Percentiles rank a stretch among this genome's conserved stretches.
phyloP scores from a whole-genome alignment of 352 stramenopile genomes.

The Blastocystis sp. region DNA sequence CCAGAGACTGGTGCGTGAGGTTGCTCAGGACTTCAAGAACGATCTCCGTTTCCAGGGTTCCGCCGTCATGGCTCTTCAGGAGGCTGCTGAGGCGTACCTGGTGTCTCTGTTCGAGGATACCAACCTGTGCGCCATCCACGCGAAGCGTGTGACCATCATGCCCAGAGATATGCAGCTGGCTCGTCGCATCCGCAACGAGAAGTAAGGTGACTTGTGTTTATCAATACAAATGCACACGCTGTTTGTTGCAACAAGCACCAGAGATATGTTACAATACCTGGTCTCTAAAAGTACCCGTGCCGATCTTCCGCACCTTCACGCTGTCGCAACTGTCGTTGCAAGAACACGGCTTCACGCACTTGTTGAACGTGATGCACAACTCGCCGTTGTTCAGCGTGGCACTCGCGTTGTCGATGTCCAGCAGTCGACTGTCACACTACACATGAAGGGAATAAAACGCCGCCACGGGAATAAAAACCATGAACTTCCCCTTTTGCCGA shows the following conservation, averaged over 20 bases:
- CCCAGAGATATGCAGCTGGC: slow-evolving; percentile 90
- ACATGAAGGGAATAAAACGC: background rate
- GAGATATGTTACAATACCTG: background rate
- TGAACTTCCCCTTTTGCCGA: slow-evolving; percentile 4
- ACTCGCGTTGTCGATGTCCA: slow-evolving; percentile 14
- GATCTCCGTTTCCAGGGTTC: slow-evolving; percentile 94
- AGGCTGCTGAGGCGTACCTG: slow-evolving; percentile 88
- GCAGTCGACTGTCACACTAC: slow-evolving; percentile 39
- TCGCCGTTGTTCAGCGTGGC: slow-evolving; percentile 44
- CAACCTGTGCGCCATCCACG: slow-evolving; percentile 89
- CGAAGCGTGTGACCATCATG: slow-evolving; percentile 92
- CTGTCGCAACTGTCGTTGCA: background rate
- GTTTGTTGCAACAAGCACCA: background rate
- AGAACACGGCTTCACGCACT: background rate
- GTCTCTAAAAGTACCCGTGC: background rate
- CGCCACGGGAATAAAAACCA: slow-evolving; percentile 46
- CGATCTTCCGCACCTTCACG: background rate
- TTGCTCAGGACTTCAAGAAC: slow-evolving; percentile 88
- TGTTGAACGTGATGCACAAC: slow-evolving; percentile 15
- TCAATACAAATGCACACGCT: background rate
- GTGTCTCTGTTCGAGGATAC: slow-evolving; percentile 89
- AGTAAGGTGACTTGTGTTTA: slow-evolving; percentile 70
- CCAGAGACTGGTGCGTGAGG: slow-evolving; percentile 79
- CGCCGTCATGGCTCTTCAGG: slow-evolving; percentile 88
- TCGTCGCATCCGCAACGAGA: slow-evolving; percentile 84